Evolutionary conservation across 1,284 basidiomycete genomes (phyloP).

Genomic region (Sutorius eximius): DNA sequence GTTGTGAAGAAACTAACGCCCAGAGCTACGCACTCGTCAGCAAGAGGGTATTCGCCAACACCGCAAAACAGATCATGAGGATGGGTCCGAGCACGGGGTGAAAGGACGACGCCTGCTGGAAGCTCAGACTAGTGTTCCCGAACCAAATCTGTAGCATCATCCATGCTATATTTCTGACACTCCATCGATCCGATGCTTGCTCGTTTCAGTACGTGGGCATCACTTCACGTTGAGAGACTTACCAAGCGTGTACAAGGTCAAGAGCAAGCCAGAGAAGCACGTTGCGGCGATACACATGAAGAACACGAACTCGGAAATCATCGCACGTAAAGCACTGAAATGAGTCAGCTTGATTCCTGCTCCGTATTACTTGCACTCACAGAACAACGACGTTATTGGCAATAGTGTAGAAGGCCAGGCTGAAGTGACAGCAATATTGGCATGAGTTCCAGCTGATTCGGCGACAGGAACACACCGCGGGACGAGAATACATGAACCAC

Average conservation of each 20-base stretch:
- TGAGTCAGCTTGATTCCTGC: slow-evolving; percentile 6
- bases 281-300: slow-evolving; percentile 81
- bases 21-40: slow-evolving; percentile 61
- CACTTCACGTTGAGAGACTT: slow-evolving; percentile 11
- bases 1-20: neutral
- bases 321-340: slow-evolving; percentile 67
- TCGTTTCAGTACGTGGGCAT: slow-evolving; percentile 16
- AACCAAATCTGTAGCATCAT: slow-evolving; percentile 84
- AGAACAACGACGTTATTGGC: slow-evolving; percentile 82
- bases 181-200: slow-evolving; percentile 57
- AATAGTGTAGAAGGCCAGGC: slow-evolving; percentile 83
- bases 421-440: slow-evolving; percentile 24
- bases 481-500: slow-evolving; percentile 85
- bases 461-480: slow-evolving; percentile 52
- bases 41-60: slow-evolving; percentile 75
- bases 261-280: slow-evolving; percentile 86
- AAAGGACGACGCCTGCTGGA: slow-evolving; percentile 68
- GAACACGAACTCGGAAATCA: slow-evolving; percentile 78
- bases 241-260: slow-evolving; percentile 82
- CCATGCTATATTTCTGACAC: slow-evolving; percentile 73
- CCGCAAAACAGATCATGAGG: slow-evolving; percentile 84
- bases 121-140: slow-evolving; percentile 75
- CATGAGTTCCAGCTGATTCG: neutral
- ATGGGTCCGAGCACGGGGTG: slow-evolving; percentile 85
- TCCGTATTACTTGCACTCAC: slow-evolving; percentile 39